A percentile compares a stretch with the other conserved stretches of the same genome.
These are phyloP conservation scores for Cryphonectria radicalis DNA, from an alignment of 2,329 filamentous ascomycete genomes.

Conservation along the genomic window DNA sequence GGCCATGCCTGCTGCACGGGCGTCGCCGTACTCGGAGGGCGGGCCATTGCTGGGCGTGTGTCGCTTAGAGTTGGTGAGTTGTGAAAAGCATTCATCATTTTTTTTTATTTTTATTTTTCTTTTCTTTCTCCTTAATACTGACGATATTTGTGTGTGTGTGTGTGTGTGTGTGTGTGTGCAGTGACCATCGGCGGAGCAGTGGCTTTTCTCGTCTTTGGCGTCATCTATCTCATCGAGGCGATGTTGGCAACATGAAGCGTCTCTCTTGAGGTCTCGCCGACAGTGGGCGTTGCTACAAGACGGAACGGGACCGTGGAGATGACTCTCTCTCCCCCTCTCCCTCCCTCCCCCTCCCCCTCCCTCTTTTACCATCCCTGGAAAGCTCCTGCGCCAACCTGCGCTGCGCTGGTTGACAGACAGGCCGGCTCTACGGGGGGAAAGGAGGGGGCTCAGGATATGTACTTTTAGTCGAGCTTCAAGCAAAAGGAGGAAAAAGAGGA, in stretches of 20 bases:
- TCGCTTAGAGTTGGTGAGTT: slow-evolving; percentile 93
- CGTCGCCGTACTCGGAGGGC: slow-evolving; percentile 87
- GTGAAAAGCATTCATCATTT: background rate
- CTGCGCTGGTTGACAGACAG: too few relatives aligned
- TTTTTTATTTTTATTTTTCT: background rate
- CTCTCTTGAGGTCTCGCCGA: too few relatives aligned
- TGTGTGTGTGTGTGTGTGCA: too few relatives aligned
- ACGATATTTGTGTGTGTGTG: too few relatives aligned
- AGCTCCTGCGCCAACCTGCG: too few relatives aligned
- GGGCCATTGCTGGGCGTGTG: slow-evolving; percentile 89
- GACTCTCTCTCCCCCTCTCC: too few relatives aligned
- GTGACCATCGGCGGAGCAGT: slow-evolving; percentile 90
- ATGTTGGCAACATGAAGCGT: slow-evolving; percentile 54
- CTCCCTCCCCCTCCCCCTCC: too few relatives aligned
- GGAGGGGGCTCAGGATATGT: background rate
- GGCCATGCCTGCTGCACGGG: slow-evolving; percentile 91
- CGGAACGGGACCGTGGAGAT: background rate
- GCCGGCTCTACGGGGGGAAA: too few relatives aligned
- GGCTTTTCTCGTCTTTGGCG: slow-evolving; percentile 87
- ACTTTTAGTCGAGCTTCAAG: background rate
- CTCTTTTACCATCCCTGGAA: too few relatives aligned
- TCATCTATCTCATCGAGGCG: slow-evolving; percentile 89
- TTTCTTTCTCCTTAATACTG: background rate
- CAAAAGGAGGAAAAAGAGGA: background rate
- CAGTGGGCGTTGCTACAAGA: background rate